Conservation (phyloP, 768 basidiomycete genomes). For the Coprinopsis strossmayeri region DNA sequence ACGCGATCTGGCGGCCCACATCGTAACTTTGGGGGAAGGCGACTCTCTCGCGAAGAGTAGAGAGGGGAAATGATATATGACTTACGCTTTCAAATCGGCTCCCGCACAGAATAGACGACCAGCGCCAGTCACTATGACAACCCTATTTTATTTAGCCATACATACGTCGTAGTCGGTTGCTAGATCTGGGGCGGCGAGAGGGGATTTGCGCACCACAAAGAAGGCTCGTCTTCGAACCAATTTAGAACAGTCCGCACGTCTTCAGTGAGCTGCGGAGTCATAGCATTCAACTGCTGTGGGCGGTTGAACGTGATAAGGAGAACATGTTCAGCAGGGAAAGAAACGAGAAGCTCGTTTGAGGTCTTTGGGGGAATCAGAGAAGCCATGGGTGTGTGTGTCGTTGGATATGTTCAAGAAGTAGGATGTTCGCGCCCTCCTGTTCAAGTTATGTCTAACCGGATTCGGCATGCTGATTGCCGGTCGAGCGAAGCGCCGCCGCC, state of each 20-base stretch:
- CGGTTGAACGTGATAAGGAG: conserved; percentile 49
- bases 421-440: background rate
- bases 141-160: conserved; percentile 39
- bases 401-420: background rate
- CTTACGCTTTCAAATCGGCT: conserved; percentile 70
- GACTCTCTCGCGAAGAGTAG: background rate
- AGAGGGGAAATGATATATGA: conserved; percentile 9
- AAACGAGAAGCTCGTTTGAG: conserved; percentile 30
- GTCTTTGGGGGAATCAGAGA: conserved; percentile 21
- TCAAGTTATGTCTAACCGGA: conserved; percentile 10
- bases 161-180: too few species aligned
- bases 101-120: conserved; percentile 76
- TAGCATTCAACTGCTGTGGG: conserved; percentile 66
- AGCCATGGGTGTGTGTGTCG: conserved; percentile 14
- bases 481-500: background rate
- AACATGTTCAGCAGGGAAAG: conserved; percentile 33
- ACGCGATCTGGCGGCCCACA: too few species aligned
- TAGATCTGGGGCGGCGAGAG: too few species aligned
- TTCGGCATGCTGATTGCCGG: conserved; percentile 9
- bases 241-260: conserved; percentile 49
- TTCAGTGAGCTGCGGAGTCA: conserved; percentile 50
- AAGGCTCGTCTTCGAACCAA: conserved; percentile 72
- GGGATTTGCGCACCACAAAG: conserved; percentile 53
- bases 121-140: conserved; percentile 65
- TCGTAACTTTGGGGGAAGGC: too few species aligned